Conservation (phyloP, 768 basidiomycete genomes). For the Lactifluus pinguis region DNA sequence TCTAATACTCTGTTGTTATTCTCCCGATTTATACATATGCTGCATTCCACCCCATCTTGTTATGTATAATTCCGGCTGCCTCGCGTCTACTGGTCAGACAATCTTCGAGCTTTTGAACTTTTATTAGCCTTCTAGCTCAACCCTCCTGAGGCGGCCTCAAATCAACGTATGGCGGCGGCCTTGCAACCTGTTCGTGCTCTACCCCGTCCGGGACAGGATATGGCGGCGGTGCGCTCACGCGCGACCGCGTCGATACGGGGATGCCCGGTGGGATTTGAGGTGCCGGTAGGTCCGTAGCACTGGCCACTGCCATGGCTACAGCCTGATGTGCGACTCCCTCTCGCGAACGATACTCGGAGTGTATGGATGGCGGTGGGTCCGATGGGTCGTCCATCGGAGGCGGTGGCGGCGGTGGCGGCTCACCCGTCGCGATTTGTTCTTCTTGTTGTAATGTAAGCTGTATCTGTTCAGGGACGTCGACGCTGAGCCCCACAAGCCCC, state of each 20-base stretch:
- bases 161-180: slow-evolving; percentile 33
- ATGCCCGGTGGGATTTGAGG: slow-evolving; percentile 21
- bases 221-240: slow-evolving; percentile 60
- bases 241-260: slow-evolving; percentile 15
- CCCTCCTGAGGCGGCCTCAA: slow-evolving; percentile 22
- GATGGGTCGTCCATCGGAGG: slow-evolving; percentile 80
- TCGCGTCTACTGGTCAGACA: slow-evolving; percentile 13
- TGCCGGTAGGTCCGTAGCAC: slow-evolving; percentile 11
- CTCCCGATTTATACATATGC: slow-evolving; percentile 20
- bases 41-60: slow-evolving; percentile 14
- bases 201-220: slow-evolving; percentile 49
- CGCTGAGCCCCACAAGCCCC: slow-evolving; percentile 47
- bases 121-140: slow-evolving; percentile 15
- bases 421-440: slow-evolving; percentile 27
- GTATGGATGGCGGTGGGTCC: slow-evolving; percentile 83
- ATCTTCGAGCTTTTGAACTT: slow-evolving; percentile 14
- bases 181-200: slow-evolving; percentile 26
- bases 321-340: slow-evolving; percentile 23
- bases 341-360: slow-evolving; percentile 56
- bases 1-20: slow-evolving; percentile 14
- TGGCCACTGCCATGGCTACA: slow-evolving; percentile 16
- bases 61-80: slow-evolving; percentile 22
- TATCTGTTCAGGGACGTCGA: slow-evolving; percentile 43
- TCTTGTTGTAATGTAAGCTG: slow-evolving; percentile 50
- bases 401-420: slow-evolving; percentile 62